These are phyloP conservation scores for Amanita pallidorosea DNA, from an alignment of 768 basidiomycete genomes.

Conservation along the genomic window DNA sequence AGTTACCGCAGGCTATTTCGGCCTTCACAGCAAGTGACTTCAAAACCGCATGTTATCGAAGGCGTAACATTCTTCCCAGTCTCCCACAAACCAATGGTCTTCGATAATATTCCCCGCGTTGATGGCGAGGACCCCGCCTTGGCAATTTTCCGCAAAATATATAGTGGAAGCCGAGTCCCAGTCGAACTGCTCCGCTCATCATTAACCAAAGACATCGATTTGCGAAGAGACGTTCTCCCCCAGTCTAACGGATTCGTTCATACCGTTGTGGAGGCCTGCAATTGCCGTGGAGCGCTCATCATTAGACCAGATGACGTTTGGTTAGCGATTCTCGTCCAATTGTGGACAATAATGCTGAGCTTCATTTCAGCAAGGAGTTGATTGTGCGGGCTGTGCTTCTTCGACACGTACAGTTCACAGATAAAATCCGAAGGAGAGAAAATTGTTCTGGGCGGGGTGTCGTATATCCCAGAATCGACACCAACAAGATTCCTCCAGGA, in stretches of 20 bases:
- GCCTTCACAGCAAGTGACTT: too few species aligned
- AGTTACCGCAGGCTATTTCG: too few species aligned
- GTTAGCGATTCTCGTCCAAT: constrained; percentile 19
- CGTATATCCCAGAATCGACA: neutral
- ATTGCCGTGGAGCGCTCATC: constrained; percentile 15
- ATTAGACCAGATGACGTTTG: constrained; percentile 18
- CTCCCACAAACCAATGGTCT: too few species aligned
- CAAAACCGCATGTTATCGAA: too few species aligned
- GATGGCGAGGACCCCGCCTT: neutral
- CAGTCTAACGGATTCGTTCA: constrained; percentile 23
- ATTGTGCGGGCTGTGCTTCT: constrained; percentile 16
- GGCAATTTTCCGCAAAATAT: neutral
- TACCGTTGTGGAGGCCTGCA: constrained; percentile 23
- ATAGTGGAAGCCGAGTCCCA: neutral
- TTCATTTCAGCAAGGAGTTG: constrained; percentile 17
- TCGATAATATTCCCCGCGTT: too few species aligned
- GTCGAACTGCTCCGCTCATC: constrained; percentile 1
- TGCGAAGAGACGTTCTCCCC: constrained; percentile 11
- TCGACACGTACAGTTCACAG: constrained; percentile 20
- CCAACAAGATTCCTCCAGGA: neutral
- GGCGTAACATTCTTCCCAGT: too few species aligned
- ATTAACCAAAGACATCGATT: neutral
- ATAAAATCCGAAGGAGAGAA: constrained; percentile 9
- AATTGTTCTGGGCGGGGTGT: neutral
- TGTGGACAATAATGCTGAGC: constrained; percentile 18